Percentiles rank a stretch among this genome's conserved stretches.
Conservation (phyloP, 352 stramenopile species). For the Phytophthora citrophthora region DNA sequence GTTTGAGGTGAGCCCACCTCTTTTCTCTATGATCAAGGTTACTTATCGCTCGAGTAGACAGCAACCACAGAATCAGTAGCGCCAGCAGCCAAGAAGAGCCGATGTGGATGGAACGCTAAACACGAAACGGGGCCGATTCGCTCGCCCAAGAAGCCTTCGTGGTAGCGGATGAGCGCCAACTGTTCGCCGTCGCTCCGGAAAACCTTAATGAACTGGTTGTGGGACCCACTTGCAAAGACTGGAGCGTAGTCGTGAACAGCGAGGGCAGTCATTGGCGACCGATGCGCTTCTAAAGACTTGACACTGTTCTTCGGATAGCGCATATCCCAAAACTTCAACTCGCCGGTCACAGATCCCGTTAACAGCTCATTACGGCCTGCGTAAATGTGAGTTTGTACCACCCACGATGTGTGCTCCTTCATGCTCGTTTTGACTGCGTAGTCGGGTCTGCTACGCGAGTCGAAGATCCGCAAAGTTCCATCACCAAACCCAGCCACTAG, state of each 20-base stretch:
- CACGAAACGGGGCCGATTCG: constrained; percentile 97
- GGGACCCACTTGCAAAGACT: constrained; percentile 96
- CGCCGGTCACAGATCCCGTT: constrained; percentile 93
- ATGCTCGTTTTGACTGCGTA: constrained; percentile 72
- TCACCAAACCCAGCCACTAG: constrained; percentile 95
- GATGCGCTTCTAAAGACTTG: constrained; percentile 90
- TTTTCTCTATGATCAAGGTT: constrained; percentile 10
- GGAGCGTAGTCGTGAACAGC: constrained; percentile 95
- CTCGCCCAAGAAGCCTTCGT: constrained; percentile 97
- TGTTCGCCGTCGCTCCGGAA: constrained; percentile 91
- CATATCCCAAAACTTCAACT: constrained; percentile 98
- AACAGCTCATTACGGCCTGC: constrained; percentile 89
- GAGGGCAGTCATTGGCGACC: constrained; percentile 96
- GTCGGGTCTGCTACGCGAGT: constrained; percentile 87
- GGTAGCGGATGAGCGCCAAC: constrained; percentile 91
- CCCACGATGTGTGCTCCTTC: constrained; percentile 95
- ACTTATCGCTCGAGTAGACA: constrained; percentile 91
- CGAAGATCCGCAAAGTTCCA: constrained; percentile 95
- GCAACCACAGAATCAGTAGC: constrained; percentile 96
- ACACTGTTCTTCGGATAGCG: constrained; percentile 83
- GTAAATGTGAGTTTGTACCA: constrained; percentile 93
- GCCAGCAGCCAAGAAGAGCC: constrained; percentile 94
- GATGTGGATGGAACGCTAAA: constrained; percentile 97
- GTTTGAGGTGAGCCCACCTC: neutral
- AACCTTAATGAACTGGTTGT: constrained; percentile 99